Conservation (phyloP, 176 grass and related monocot species). For the Phragmites australis region DNA sequence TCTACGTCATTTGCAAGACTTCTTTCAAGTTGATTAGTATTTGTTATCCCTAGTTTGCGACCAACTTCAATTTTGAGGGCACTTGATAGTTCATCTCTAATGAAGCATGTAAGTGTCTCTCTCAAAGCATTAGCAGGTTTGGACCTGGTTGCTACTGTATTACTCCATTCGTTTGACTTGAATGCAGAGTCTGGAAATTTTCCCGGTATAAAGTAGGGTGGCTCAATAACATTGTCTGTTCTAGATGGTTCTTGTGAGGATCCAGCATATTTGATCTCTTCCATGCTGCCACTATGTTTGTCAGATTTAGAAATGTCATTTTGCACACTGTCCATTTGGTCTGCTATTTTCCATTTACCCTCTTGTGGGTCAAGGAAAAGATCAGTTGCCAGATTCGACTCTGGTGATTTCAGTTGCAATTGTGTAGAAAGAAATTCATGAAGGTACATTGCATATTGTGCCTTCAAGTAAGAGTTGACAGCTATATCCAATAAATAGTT, state of each 20-base stretch:
- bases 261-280: conserved; percentile 32
- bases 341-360: conserved; percentile 91
- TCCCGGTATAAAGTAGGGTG: conserved; percentile 56
- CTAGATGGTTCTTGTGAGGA: conserved; percentile 27
- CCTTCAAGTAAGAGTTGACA: conserved; percentile 61
- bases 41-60: conserved; percentile 66
- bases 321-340: conserved; percentile 45
- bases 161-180: conserved; percentile 36
- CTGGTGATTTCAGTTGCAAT: conserved; percentile 50
- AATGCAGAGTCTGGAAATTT: conserved; percentile 13
- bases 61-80: conserved; percentile 78
- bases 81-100: conserved; percentile 61
- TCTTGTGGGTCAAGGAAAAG: conserved; percentile 86
- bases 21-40: conserved; percentile 49
- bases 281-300: conserved; percentile 11
- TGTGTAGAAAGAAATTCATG: conserved; percentile 56
- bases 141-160: conserved; percentile 25
- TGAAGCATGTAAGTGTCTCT: conserved; percentile 48
- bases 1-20: conserved; percentile 64
- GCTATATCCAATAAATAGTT: conserved; percentile 48
- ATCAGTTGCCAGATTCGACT: conserved; percentile 64
- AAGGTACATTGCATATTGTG: conserved; percentile 61
- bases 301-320: conserved; percentile 31
- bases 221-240: conserved; percentile 44
- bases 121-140: conserved; percentile 47